phyloP scores from a whole-genome alignment of 768 basidiomycete species.

The Pleurotus platypus region DNA sequence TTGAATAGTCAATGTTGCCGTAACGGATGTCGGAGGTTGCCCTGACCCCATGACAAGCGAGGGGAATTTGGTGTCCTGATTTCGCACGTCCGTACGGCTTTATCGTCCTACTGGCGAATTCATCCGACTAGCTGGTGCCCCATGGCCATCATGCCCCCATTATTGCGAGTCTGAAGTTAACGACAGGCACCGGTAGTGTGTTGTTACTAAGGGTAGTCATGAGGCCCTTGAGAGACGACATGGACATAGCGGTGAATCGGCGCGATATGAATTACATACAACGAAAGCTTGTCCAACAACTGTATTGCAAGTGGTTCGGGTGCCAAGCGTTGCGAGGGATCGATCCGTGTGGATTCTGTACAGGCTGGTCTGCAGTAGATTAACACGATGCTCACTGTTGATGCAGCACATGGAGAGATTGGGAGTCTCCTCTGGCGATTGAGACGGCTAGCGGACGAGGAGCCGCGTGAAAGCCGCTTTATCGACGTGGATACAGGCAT shows the following conservation, averaged over 20 bases:
- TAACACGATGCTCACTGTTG: neutral
- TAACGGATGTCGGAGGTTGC: conserved; percentile 1
- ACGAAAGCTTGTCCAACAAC: neutral
- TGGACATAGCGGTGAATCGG: neutral
- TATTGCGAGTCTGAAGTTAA: too few relatives aligned
- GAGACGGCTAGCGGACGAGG: neutral
- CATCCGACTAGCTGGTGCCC: neutral
- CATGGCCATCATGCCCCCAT: neutral
- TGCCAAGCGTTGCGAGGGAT: neutral
- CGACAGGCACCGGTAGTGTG: too few relatives aligned
- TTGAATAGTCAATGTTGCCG: neutral
- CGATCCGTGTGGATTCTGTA: conserved; percentile 1
- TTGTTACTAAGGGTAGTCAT: neutral
- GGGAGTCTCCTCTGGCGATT: conserved; percentile 1
- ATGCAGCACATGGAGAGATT: conserved; percentile 4
- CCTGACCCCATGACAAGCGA: conserved; percentile 5
- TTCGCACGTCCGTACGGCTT: conserved; percentile 1
- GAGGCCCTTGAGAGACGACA: neutral
- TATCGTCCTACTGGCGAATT: neutral
- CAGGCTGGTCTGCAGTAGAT: neutral
- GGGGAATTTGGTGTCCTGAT: neutral
- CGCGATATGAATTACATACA: neutral
- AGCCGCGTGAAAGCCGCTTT: conserved; percentile 7
- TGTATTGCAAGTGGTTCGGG: neutral
- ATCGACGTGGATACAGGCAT: neutral